These are phyloP conservation scores for Penicillium maclennaniae DNA, from an alignment of 495 filamentous ascomycete genomes.

Conservation along the genomic window DNA sequence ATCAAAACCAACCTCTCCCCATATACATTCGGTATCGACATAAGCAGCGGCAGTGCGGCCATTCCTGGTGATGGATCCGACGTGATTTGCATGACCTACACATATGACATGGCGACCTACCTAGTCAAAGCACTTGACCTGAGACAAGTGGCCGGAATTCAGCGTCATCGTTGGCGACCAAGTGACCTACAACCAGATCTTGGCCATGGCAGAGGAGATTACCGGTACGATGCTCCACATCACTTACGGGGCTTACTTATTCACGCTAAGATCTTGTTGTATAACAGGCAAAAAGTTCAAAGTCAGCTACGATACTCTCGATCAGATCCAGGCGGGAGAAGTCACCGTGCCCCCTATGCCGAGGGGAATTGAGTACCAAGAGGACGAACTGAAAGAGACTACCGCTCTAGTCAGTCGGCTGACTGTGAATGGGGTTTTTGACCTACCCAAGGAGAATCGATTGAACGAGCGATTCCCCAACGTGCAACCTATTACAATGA, in stretches of 20 bases:
- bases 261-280: neutral
- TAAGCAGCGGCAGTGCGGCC: constrained; percentile 40
- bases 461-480: constrained; percentile 28
- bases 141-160: constrained; percentile 43
- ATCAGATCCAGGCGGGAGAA: constrained; percentile 42
- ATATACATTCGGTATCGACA: constrained; percentile 43
- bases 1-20: constrained; percentile 39
- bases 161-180: constrained; percentile 44
- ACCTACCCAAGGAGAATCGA: constrained; percentile 24
- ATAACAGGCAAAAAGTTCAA: constrained; percentile 48
- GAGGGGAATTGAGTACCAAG: constrained; percentile 12
- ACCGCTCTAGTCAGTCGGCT: constrained; percentile 33
- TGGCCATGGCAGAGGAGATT: constrained; percentile 43
- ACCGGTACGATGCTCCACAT: constrained; percentile 28
- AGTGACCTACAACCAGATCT: constrained; percentile 45
- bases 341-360: constrained; percentile 45
- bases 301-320: constrained; percentile 45
- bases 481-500: constrained; percentile 25
- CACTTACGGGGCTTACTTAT: neutral
- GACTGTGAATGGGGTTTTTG: constrained; percentile 31
- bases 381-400: constrained; percentile 27
- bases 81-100: constrained; percentile 49
- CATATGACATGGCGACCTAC: constrained; percentile 49
- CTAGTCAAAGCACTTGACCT: constrained; percentile 43
- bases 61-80: constrained; percentile 52